phyloP scores from a whole-genome alignment of 2,329 filamentous ascomycete species.

The Fusarium ambrosium region DNA sequence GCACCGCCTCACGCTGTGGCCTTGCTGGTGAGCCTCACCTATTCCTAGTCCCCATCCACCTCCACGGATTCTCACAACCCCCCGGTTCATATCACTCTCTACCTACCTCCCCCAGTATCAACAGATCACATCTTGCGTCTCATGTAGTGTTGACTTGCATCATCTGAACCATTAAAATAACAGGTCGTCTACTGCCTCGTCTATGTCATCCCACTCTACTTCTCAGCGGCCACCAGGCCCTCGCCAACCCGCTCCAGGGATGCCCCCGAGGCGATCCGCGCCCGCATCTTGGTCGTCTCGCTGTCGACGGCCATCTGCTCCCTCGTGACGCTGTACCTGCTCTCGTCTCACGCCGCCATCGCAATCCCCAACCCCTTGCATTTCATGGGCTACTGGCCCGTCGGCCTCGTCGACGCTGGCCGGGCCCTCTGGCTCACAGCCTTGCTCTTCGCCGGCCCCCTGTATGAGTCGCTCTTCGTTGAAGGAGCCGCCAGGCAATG shows the following conservation, averaged over 20 bases:
- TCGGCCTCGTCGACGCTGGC: slow-evolving; percentile 73
- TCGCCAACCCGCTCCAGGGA: slow-evolving; percentile 85
- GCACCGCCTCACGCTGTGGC: slow-evolving; percentile 40
- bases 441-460: slow-evolving; percentile 84
- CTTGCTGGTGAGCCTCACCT: slow-evolving; percentile 41
- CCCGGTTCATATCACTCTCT: not conserved
- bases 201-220: slow-evolving; percentile 93
- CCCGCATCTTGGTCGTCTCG: slow-evolving; percentile 84
- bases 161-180: slow-evolving; percentile 4
- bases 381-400: slow-evolving; percentile 85
- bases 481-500: slow-evolving; percentile 78
- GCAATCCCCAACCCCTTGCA: slow-evolving; percentile 69
- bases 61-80: not conserved
- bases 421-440: slow-evolving; percentile 78
- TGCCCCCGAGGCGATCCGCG: slow-evolving; percentile 89
- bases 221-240: slow-evolving; percentile 82
- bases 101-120: slow-evolving; percentile 10
- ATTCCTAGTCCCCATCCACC: slow-evolving; percentile 1
- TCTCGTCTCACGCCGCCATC: slow-evolving; percentile 67
- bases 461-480: slow-evolving; percentile 83
- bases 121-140: slow-evolving; percentile 1
- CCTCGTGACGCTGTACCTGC: slow-evolving; percentile 70
- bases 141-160: slow-evolving; percentile 13
- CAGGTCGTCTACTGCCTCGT: slow-evolving; percentile 83
- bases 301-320: slow-evolving; percentile 80